Evolutionary conservation across 2,329 filamentous ascomycete species (phyloP).

Genomic region (Lachnellula hyalina): DNA sequence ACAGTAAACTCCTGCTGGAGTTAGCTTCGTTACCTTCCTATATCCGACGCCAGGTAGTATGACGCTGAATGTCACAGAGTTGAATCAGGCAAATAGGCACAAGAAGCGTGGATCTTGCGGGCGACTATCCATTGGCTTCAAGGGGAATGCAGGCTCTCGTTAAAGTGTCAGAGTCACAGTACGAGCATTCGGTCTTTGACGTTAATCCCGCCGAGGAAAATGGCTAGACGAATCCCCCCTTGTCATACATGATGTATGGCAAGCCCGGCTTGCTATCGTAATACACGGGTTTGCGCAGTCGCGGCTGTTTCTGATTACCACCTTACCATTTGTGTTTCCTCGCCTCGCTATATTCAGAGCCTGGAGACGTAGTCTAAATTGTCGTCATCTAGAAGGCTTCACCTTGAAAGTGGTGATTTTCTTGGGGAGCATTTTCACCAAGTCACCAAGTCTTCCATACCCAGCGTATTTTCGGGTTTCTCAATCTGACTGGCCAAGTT

Average conservation of each 20-base stretch:
- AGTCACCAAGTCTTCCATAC: no score
- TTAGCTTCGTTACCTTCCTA: slow-evolving; percentile 17
- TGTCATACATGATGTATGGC: neutral
- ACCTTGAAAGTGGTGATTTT: no score
- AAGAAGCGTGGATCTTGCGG: slow-evolving; percentile 8
- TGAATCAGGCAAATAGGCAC: slow-evolving; percentile 12
- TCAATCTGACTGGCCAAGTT: no score
- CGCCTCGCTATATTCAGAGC: no score
- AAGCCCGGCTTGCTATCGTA: no score
- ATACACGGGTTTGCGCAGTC: neutral
- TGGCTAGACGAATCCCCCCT: neutral
- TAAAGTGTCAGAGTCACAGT: neutral
- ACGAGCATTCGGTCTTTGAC: neutral
- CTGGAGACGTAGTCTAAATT: no score
- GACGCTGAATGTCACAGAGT: slow-evolving; percentile 2
- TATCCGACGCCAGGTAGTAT: slow-evolving; percentile 4
- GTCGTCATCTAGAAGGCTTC: no score
- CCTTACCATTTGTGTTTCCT: no score
- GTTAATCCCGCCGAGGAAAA: neutral
- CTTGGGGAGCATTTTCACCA: no score
- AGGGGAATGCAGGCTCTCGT: neutral
- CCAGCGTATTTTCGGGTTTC: no score
- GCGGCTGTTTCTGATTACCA: neutral
- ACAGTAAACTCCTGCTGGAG: slow-evolving; percentile 9
- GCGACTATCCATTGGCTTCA: slow-evolving; percentile 1